Percentiles rank a stretch among this genome's conserved stretches.
Conservation (phyloP, 202 grass and related monocot genomes). For the Saccharum hybrid region DNA sequence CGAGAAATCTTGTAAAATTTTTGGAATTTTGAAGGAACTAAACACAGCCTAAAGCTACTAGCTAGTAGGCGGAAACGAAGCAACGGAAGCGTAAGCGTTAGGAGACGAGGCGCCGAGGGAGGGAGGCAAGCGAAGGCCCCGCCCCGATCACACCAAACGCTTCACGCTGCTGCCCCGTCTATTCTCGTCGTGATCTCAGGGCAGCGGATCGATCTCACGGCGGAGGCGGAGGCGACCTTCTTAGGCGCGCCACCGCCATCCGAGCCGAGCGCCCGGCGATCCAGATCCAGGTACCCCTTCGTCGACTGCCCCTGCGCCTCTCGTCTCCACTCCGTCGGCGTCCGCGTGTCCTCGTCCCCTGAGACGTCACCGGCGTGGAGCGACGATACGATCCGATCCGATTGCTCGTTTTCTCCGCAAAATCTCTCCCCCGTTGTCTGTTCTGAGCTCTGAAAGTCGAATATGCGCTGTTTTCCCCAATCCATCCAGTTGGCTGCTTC, state of each 20-base stretch:
- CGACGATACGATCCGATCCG: constrained; percentile 2
- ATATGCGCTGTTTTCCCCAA: constrained; percentile 4
- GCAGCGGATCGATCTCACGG: not conserved
- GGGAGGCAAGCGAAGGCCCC: too few species aligned
- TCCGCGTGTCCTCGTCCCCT: not conserved
- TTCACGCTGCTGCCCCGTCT: constrained; percentile 12
- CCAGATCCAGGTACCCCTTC: constrained; percentile 41
- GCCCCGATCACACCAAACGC: constrained; percentile 40
- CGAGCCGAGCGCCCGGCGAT: constrained; percentile 29
- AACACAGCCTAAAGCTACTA: too few species aligned
- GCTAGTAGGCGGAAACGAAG: constrained; percentile 42
- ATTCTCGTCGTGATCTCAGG: constrained; percentile 10
- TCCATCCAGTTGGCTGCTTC: constrained; percentile 25
- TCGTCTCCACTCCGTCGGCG: not conserved
- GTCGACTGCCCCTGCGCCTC: not conserved
- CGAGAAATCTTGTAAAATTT: too few species aligned
- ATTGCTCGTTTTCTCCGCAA: constrained; percentile 24
- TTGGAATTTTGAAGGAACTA: too few species aligned
- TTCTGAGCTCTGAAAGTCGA: constrained; percentile 7
- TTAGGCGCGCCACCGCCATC: constrained; percentile 5
- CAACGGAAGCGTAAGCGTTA: constrained; percentile 47
- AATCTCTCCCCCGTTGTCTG: not conserved
- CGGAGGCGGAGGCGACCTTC: constrained; percentile 19
- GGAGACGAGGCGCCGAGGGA: constrained; percentile 8
- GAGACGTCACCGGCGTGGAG: not conserved